A percentile compares a stretch with the other conserved stretches of the same genome.
phyloP scores from a whole-genome alignment of 1,284 basidiomycete species.

The Paramarasmius palmivorus region DNA sequence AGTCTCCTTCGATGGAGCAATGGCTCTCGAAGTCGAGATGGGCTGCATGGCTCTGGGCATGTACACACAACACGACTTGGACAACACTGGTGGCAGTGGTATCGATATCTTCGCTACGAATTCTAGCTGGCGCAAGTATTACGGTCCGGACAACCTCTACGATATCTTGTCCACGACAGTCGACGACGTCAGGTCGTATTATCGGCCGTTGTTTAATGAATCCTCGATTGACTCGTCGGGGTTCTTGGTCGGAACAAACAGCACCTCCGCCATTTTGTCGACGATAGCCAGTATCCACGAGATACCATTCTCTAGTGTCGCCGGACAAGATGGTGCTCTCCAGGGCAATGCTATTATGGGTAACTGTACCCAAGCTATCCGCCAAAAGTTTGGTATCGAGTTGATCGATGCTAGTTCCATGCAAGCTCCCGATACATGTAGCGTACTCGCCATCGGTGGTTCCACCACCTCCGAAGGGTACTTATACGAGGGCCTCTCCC shows the following conservation, averaged over 20 bases:
- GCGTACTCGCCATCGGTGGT: slow-evolving; percentile 18
- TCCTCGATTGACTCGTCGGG: slow-evolving; percentile 9
- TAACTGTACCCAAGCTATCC: background rate
- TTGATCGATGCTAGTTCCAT: background rate
- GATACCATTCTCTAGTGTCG: background rate
- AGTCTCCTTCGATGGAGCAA: slow-evolving; percentile 17
- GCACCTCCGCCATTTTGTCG: background rate
- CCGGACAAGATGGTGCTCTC: background rate
- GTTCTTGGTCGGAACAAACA: background rate
- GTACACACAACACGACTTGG: background rate
- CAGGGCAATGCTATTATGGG: background rate
- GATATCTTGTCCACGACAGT: slow-evolving; percentile 15
- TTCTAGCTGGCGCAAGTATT: slow-evolving; percentile 12
- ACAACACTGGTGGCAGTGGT: background rate
- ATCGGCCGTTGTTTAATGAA: slow-evolving; percentile 18
- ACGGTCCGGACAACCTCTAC: slow-evolving; percentile 18
- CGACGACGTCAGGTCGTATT: slow-evolving; percentile 14
- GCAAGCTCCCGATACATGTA: background rate
- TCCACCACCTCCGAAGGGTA: slow-evolving; percentile 5
- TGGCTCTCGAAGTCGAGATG: slow-evolving; percentile 20
- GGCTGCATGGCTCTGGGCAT: slow-evolving; percentile 20
- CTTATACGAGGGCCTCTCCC: slow-evolving; percentile 2
- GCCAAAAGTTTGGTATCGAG: background rate
- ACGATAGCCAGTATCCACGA: background rate
- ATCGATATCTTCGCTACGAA: slow-evolving; percentile 5